Evolutionary conservation across 73 alveolate genomes (phyloP), one percentile per base, ranked within the genome.

Genomic region (Loxodes magnus): DNA sequence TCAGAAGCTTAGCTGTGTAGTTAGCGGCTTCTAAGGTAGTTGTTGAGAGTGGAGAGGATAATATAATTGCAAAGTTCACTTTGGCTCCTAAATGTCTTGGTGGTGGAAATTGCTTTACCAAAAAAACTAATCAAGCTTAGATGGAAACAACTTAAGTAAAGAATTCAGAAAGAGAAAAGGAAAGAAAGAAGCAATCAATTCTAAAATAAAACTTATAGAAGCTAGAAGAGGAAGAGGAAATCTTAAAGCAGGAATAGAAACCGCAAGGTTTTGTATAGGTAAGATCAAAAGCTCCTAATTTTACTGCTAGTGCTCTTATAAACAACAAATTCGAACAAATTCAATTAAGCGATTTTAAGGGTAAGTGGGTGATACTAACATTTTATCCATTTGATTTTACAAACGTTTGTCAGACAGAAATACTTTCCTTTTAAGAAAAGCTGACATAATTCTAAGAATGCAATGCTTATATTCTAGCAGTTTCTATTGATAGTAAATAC

Each of bases 351-450:
- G 98, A 94, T 64, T 94, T 69, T 85, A 74, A 71, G 53, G 99
- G 94, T 49, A 88, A 92, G 77, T 93, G 94, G 65, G 83, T 87
- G 6, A 96, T 95, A 44, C 88, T 95, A 29, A 92, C 92, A 95
- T 93, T 93, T 92, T 95, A 95, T 71, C 99, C 99, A n/a, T 73
- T 95, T 64, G 98, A 95, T 54, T 95, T 95, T 78, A 95, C 99
- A 43, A 93, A 93, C 69, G 99, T 95, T 25, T 95, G 99, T 82
- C 99, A 98, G 10, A 93, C 99, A 30, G 99, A 95, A 80, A 93
- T 95, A 39, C 68, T 82, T 27, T 81, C 79, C 38, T 79, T 74
- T 73, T 51, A 74, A 22, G 96, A 84, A 57, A 69, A 73, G 20
- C 71, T 90, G 3, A 82, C 79, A n/a, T 90, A 86, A 48, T 84